Conservation (phyloP, 2,329 filamentous ascomycete genomes). For the Chaetomiaceae sp. region DNA sequence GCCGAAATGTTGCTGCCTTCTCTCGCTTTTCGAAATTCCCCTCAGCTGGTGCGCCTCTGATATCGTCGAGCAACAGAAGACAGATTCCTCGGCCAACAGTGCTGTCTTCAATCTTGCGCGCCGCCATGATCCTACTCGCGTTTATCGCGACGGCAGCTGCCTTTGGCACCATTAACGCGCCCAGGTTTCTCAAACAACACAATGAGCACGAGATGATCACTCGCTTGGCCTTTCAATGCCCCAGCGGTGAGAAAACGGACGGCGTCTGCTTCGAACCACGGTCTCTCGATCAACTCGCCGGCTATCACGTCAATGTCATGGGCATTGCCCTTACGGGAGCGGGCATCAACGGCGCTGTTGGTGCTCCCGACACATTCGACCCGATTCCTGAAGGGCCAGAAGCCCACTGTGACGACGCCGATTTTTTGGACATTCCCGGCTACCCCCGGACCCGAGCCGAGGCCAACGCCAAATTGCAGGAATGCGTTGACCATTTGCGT, state of each 20-base stretch:
- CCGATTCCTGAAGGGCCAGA: constrained; percentile 24
- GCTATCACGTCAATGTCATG: constrained; percentile 21
- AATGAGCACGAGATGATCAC: constrained; percentile 28
- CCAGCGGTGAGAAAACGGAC: constrained; percentile 19
- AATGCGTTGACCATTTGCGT: constrained; percentile 25
- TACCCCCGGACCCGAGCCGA: constrained; percentile 21
- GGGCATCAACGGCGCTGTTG: constrained; percentile 25
- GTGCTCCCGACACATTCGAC: constrained; percentile 24
- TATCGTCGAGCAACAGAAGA: no score
- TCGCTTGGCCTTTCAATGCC: constrained; percentile 25
- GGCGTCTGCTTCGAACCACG: constrained; percentile 25
- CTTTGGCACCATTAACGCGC: constrained; percentile 26
- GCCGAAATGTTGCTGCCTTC: no score
- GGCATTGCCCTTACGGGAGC: constrained; percentile 21
- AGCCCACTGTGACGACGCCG: constrained; percentile 27
- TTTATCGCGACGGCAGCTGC: not conserved
- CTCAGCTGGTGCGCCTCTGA: no score
- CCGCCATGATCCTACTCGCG: not conserved
- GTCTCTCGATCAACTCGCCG: constrained; percentile 26
- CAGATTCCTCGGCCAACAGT: not conserved
- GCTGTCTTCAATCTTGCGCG: not conserved
- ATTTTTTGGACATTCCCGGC: constrained; percentile 23
- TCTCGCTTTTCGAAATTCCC: no score
- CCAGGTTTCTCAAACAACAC: constrained; percentile 22
- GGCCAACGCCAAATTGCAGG: constrained; percentile 22